A percentile compares a stretch with the other conserved stretches of the same genome.
These are phyloP conservation scores for Xylariales sp. DNA, from an alignment of 2,329 filamentous ascomycete genomes.

Conservation along the genomic window DNA sequence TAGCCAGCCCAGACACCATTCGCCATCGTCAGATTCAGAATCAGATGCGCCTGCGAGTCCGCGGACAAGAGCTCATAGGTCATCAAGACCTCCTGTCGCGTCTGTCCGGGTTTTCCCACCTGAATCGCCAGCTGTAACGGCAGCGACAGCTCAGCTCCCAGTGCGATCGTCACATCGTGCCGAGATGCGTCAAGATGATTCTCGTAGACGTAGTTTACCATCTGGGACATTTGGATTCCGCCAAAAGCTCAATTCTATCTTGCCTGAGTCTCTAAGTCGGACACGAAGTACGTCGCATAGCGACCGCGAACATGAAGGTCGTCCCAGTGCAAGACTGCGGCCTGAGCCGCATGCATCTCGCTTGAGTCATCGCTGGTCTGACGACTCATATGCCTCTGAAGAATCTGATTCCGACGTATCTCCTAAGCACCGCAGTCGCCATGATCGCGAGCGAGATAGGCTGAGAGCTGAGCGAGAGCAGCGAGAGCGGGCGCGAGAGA, in stretches of 20 bases:
- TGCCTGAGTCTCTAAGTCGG: conserved; percentile 18
- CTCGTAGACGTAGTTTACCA: conserved; percentile 19
- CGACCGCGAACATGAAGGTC: conserved; percentile 10
- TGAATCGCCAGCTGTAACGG: conserved; percentile 6
- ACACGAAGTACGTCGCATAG: conserved; percentile 26
- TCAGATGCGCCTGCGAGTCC: conserved; percentile 14
- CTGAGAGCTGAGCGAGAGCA: conserved; percentile 9
- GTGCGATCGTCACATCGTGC: conserved; percentile 15
- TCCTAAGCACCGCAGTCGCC: conserved; percentile 14
- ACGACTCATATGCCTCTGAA: conserved; percentile 21
- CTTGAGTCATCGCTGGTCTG: conserved; percentile 20
- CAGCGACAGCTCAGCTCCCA: conserved; percentile 10
- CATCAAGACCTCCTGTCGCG: conserved; percentile 16
- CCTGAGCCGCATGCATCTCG: conserved; percentile 16
- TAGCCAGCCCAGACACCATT: conserved; percentile 19
- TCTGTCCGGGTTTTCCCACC: conserved; percentile 13
- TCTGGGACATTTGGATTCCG: conserved; percentile 18
- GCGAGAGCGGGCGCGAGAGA: conserved; percentile 19
- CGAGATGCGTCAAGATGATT: conserved; percentile 19
- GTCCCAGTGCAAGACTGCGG: conserved; percentile 14
- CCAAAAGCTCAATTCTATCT: conserved; percentile 20
- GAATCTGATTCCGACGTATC: conserved; percentile 20
- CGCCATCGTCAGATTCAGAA: conserved; percentile 17
- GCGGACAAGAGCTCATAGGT: conserved; percentile 2
- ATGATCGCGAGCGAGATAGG: conserved; percentile 7